A percentile compares a stretch with the other conserved stretches of the same genome.
Evolutionary conservation across 1,284 basidiomycete species (phyloP).

Genomic region (Leccinum angustisporum): DNA sequence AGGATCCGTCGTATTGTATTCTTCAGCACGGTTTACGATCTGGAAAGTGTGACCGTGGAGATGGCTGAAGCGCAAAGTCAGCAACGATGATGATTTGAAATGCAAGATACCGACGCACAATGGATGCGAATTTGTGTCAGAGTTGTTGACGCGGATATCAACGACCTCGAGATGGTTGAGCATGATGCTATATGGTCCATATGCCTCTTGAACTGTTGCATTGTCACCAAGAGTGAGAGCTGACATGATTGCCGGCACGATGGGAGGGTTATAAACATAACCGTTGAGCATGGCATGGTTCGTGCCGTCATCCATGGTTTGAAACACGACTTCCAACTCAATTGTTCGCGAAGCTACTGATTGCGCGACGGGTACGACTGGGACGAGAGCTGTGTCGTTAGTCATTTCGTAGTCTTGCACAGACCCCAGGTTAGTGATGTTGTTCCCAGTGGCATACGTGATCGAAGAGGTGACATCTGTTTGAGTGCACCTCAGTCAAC

Average conservation of each 20-base stretch:
- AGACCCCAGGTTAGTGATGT: slow-evolving; percentile 49
- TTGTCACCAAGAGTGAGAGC: slow-evolving; percentile 74
- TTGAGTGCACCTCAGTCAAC: slow-evolving; percentile 2
- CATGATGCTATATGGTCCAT: slow-evolving; percentile 78
- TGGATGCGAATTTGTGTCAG: slow-evolving; percentile 75
- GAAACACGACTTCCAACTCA: slow-evolving; percentile 58
- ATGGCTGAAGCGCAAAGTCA: slow-evolving; percentile 49
- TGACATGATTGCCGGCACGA: slow-evolving; percentile 77
- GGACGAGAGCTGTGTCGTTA: slow-evolving; percentile 64
- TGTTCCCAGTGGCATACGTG: slow-evolving; percentile 56
- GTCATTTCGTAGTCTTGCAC: slow-evolving; percentile 56
- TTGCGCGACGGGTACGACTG: slow-evolving; percentile 47
- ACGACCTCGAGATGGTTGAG: slow-evolving; percentile 75
- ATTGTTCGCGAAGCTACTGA: slow-evolving; percentile 49
- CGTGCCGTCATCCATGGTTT: slow-evolving; percentile 76
- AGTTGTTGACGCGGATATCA: slow-evolving; percentile 81
- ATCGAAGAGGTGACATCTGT: slow-evolving; percentile 78
- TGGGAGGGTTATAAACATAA: slow-evolving; percentile 67
- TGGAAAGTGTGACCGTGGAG: slow-evolving; percentile 83
- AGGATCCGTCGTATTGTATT: slow-evolving; percentile 79
- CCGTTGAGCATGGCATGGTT: slow-evolving; percentile 76
- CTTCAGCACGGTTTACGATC: slow-evolving; percentile 68
- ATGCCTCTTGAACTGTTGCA: slow-evolving; percentile 66
- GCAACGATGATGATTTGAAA: not conserved
- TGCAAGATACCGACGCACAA: slow-evolving; percentile 54